Evolutionary conservation across 202 grass and related monocot species (phyloP), one percentile per base, ranked within the genome.

Genomic region (Eragrostis tef): DNA sequence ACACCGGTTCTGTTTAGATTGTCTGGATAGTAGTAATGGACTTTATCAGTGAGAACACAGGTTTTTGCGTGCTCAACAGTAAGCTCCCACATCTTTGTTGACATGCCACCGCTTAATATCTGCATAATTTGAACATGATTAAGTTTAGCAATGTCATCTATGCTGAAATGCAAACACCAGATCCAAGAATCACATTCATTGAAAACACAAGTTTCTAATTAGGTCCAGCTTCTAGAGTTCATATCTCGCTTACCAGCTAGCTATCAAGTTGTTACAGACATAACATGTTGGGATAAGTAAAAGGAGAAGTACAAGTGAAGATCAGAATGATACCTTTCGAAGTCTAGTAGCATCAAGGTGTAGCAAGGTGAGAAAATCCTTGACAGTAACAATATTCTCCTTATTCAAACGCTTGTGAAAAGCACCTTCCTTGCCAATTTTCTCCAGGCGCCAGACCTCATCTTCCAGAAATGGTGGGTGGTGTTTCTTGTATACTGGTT

Each of bases 401-500:
- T 45, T 88, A 64, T 85, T 88, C 85, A 99, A 85, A 68, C 96
- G 96, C 71, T 91, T 99, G 87, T 99, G 96, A 66, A 99, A 99
- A 50, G 90, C 92, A 67, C 96, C 92, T n/a, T 95, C 93, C 86
- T 99, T 99, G 69, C 96, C 96, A 52, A 99, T 99, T 81, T 99
- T 99, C 80, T 95, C 90, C 68, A 99, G 78, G 19, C 96, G 88
- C 96, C 96, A 99, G 7, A 99, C 90, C 46, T 95, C 96, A 83
- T 99, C 96, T 56, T 81, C 64, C 75, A 95, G 92, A 60, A 85
- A 85, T 43, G 96, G 96, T 53, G 96, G 96, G 61, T 98, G 74
- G 75, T 98, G 96, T 66, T 98, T 98, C 91, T 95, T 98, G 85
- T 98, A 98, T 84, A 99, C 96, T 99, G 89, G 50, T 64, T 62